Conservation (phyloP, 2,329 filamentous ascomycete genomes). For the Colletotrichum sp. region DNA sequence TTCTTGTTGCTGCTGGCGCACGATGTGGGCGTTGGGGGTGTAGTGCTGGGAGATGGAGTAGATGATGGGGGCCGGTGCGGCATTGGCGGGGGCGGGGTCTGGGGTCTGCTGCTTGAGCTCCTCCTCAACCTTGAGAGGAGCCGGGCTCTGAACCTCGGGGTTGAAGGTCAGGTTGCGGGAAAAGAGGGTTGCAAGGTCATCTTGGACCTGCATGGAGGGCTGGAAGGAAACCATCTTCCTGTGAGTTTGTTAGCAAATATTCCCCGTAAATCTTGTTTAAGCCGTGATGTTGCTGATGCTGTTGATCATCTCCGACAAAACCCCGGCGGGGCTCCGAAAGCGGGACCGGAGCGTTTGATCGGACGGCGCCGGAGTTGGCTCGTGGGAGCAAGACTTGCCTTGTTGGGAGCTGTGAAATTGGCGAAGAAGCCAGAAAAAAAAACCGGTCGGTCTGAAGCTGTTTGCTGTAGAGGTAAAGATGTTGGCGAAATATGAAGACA, state of each 20-base stretch:
- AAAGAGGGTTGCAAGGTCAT: slow-evolving; percentile 84
- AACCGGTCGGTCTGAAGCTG: not conserved
- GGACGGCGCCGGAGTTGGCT: not conserved
- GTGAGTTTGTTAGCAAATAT: not conserved
- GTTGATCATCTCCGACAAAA: slow-evolving; percentile 11
- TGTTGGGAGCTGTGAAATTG: not conserved
- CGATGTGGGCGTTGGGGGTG: slow-evolving; percentile 76
- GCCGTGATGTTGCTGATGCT: not conserved
- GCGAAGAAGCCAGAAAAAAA: not conserved
- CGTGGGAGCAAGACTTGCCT: not conserved
- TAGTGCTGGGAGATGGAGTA: slow-evolving; percentile 86
- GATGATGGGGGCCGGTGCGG: slow-evolving; percentile 53
- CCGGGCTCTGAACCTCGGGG: slow-evolving; percentile 37
- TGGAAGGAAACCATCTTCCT: slow-evolving; percentile 43
- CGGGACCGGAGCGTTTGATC: not conserved
- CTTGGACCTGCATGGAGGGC: slow-evolving; percentile 68
- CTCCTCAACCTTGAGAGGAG: slow-evolving; percentile 33
- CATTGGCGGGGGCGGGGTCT: slow-evolving; percentile 26
- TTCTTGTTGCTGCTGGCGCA: slow-evolving; percentile 40
- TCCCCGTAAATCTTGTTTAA: not conserved
- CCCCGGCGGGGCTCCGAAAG: slow-evolving; percentile 5
- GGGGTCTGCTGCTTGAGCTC: slow-evolving; percentile 33
- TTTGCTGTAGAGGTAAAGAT: slow-evolving; percentile 9
- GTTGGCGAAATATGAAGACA: not conserved
- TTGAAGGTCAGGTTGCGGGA: slow-evolving; percentile 75